Percentiles rank a stretch among this genome's conserved stretches.
phyloP scores from a whole-genome alignment of 345 rosid species.

The Aquilaria yunnanensis region DNA sequence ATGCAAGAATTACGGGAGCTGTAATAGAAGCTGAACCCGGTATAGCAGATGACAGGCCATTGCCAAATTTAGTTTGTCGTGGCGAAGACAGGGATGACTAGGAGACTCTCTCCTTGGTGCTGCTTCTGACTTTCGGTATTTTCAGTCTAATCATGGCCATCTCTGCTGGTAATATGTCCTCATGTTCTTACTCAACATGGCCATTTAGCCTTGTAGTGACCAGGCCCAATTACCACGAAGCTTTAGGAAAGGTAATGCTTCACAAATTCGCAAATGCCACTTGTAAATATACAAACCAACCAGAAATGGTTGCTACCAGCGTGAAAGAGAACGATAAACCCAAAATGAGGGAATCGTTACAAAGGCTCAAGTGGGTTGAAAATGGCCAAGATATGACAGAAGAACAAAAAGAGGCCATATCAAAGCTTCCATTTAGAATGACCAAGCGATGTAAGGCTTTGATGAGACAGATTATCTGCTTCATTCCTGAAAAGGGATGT shows the following conservation, averaged over 20 bases:
- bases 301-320: constrained; percentile 7
- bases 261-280: constrained; percentile 9
- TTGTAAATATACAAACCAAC: constrained; percentile 15
- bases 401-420: constrained; percentile 44
- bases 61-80: too few species aligned
- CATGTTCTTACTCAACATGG: constrained; percentile 13
- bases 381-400: constrained; percentile 31
- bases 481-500: constrained; percentile 27
- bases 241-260: constrained; percentile 10
- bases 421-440: constrained; percentile 53
- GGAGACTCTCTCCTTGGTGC: too few species aligned
- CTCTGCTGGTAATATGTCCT: constrained; percentile 18
- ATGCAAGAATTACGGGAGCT: too few species aligned
- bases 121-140: too few species aligned
- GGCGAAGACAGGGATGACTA: too few species aligned
- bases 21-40: too few species aligned
- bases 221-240: constrained; percentile 13
- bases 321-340: constrained; percentile 15
- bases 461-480: constrained; percentile 60
- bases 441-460: constrained; percentile 61
- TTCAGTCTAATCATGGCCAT: constrained; percentile 19
- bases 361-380: constrained; percentile 54
- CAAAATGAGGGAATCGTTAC: constrained; percentile 20
- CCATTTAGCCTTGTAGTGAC: constrained; percentile 12
- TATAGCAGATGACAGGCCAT: too few species aligned